Evolutionary conservation across 2,329 filamentous ascomycete species (phyloP).

Genomic region (Tolypocladium pustulatum): DNA sequence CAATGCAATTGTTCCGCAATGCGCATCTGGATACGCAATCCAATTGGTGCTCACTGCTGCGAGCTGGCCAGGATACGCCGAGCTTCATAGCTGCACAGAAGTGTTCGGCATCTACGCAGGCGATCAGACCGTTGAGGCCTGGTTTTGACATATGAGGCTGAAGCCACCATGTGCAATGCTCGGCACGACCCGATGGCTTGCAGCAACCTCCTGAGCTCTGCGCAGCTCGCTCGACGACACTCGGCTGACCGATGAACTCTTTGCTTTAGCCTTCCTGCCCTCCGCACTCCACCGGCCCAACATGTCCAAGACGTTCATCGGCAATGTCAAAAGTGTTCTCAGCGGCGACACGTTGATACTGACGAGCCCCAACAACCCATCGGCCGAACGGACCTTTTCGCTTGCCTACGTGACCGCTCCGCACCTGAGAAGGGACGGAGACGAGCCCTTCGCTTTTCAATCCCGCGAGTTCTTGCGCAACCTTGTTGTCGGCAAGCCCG

Average conservation of each 20-base stretch:
- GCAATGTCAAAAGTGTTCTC: conserved; percentile 84
- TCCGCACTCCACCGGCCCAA: conserved; percentile 15
- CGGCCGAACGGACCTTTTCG: conserved; percentile 76
- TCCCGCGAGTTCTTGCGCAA: conserved; percentile 88
- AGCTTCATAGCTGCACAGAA: not conserved
- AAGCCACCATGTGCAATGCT: not conserved
- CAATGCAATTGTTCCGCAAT: not conserved
- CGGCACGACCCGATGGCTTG: not conserved
- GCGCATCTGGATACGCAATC: not conserved
- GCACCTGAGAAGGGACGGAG: conserved; percentile 75
- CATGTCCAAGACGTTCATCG: conserved; percentile 47
- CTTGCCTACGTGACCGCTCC: conserved; percentile 89
- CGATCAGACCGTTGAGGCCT: not conserved
- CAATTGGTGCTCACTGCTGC: not conserved
- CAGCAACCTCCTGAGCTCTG: not conserved
- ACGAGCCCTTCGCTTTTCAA: conserved; percentile 87
- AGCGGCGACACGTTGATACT: conserved; percentile 89
- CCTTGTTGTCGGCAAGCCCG: conserved; percentile 71
- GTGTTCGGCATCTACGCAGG: not conserved
- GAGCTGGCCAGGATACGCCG: not conserved
- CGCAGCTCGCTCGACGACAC: conserved; percentile 1
- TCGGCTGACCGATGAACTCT: conserved; percentile 7
- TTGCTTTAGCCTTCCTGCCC: conserved; percentile 1
- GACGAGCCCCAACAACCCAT: conserved; percentile 68
- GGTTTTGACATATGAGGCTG: not conserved